phyloP scores from a whole-genome alignment of 2,329 filamentous ascomycete genomes.

The Talaromyces sp. region DNA sequence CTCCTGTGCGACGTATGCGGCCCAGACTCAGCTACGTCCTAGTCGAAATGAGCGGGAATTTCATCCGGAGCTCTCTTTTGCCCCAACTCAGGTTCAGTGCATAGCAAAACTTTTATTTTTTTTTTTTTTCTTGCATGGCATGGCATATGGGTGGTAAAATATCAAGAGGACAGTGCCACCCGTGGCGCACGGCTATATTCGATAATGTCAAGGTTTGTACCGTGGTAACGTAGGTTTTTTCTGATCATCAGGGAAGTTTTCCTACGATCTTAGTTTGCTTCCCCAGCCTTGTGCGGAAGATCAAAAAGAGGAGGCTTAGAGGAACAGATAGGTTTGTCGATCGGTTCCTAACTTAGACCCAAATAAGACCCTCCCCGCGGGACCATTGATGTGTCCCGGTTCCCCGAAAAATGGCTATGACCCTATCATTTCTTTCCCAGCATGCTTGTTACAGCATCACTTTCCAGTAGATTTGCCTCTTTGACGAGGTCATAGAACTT shows the following conservation, averaged over 20 bases:
- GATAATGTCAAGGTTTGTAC: neutral
- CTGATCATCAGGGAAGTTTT: neutral
- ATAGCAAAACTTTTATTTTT: neutral
- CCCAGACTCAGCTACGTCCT: neutral
- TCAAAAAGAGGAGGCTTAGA: neutral
- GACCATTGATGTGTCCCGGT: neutral
- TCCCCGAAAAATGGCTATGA: conserved; percentile 14
- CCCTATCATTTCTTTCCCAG: conserved; percentile 10
- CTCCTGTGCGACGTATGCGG: neutral
- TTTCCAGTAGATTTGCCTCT: conserved; percentile 73
- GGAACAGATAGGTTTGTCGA: neutral
- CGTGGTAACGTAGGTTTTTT: neutral
- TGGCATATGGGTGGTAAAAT: neutral
- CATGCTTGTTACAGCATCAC: conserved; percentile 34
- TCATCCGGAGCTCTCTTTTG: neutral
- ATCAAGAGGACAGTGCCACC: neutral
- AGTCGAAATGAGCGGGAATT: neutral
- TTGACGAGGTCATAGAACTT: conserved; percentile 87
- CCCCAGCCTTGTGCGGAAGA: neutral
- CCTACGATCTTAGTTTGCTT: neutral
- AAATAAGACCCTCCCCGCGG: neutral
- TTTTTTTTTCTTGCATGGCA: neutral
- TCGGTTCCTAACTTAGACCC: neutral
- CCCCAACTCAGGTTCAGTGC: neutral
- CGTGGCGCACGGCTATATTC: neutral